Percentiles rank a stretch among this genome's conserved stretches.
phyloP scores from a whole-genome alignment of 345 rosid species.

The Eucalyptus camaldulensis region DNA sequence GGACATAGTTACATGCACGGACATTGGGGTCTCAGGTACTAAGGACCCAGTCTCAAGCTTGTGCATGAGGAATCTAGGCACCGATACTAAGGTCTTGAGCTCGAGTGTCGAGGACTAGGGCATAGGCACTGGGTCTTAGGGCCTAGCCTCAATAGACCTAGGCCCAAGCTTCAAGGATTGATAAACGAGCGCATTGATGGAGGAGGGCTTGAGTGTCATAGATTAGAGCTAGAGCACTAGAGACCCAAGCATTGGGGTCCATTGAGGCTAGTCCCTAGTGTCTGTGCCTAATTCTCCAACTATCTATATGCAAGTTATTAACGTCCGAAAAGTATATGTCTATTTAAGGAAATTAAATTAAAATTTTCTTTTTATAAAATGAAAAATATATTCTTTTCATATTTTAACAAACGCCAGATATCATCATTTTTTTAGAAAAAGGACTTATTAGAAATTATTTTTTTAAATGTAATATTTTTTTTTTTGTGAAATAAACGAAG shows the following conservation, averaged over 20 bases:
- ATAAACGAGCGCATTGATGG: too few relatives aligned
- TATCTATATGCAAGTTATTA: too few relatives aligned
- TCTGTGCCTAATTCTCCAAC: not conserved
- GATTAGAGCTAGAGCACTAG: accelerated
- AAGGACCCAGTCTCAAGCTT: not conserved
- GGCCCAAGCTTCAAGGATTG: not conserved
- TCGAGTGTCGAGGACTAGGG: not conserved
- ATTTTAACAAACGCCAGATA: not conserved
- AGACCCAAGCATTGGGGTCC: too few relatives aligned
- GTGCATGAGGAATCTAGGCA: not conserved
- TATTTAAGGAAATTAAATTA: not conserved
- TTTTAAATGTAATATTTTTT: too few relatives aligned
- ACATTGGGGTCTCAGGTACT: not conserved
- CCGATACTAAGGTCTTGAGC: not conserved
- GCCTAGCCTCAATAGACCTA: not conserved
- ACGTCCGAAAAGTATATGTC: accelerated
- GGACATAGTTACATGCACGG: not conserved
- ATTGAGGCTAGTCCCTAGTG: too few relatives aligned
- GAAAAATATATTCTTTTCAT: not conserved
- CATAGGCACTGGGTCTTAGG: accelerated
- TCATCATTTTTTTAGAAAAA: not conserved
- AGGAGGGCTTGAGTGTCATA: too few relatives aligned
- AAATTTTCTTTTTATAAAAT: not conserved
- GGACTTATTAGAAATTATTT: not conserved
- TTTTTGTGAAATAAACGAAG: too few relatives aligned